A percentile compares a stretch with the other conserved stretches of the same genome.
Conservation (phyloP, 2,329 filamentous ascomycete species). For the Escovopsis weberi region DNA sequence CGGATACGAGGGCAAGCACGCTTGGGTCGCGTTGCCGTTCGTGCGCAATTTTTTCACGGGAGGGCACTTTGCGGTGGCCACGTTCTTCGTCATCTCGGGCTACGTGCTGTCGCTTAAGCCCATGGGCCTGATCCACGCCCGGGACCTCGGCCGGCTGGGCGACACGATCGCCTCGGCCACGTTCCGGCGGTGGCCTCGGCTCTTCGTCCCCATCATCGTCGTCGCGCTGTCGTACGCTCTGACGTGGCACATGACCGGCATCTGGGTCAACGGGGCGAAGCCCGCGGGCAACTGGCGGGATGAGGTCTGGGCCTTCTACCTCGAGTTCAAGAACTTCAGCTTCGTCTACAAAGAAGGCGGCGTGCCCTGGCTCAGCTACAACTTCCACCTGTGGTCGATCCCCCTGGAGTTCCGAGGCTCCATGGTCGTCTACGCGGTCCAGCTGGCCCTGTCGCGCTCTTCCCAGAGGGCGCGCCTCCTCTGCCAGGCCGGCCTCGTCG, state of each 20-base stretch:
- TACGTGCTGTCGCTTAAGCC: slow-evolving; percentile 40
- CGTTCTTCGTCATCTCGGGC: slow-evolving; percentile 44
- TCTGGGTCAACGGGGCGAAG: slow-evolving; percentile 25
- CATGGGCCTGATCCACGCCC: slow-evolving; percentile 28
- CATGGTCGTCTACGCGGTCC: slow-evolving; percentile 43
- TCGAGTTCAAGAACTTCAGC: slow-evolving; percentile 53
- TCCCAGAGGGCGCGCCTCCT: slow-evolving; percentile 38
- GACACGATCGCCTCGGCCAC: slow-evolving; percentile 32
- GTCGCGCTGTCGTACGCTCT: slow-evolving; percentile 37
- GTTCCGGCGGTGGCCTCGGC: slow-evolving; percentile 34
- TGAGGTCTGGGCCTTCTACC: slow-evolving; percentile 35
- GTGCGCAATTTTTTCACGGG: slow-evolving; percentile 46
- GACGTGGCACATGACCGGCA: slow-evolving; percentile 36
- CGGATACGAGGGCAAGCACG: slow-evolving; percentile 31
- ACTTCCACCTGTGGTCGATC: slow-evolving; percentile 49
- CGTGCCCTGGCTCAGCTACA: slow-evolving; percentile 35
- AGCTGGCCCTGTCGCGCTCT: slow-evolving; percentile 42
- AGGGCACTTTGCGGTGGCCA: slow-evolving; percentile 43
- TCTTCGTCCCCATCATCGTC: slow-evolving; percentile 36
- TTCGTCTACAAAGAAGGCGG: slow-evolving; percentile 47
- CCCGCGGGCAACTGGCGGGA: slow-evolving; percentile 26
- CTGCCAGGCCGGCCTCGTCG: slow-evolving; percentile 36
- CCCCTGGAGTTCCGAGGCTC: slow-evolving; percentile 51
- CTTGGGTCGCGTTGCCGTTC: slow-evolving; percentile 38
- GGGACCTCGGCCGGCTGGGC: slow-evolving; percentile 25